These are phyloP conservation scores for Fusarium sp. DNA, from an alignment of 2,329 filamentous ascomycete genomes.

Conservation along the genomic window DNA sequence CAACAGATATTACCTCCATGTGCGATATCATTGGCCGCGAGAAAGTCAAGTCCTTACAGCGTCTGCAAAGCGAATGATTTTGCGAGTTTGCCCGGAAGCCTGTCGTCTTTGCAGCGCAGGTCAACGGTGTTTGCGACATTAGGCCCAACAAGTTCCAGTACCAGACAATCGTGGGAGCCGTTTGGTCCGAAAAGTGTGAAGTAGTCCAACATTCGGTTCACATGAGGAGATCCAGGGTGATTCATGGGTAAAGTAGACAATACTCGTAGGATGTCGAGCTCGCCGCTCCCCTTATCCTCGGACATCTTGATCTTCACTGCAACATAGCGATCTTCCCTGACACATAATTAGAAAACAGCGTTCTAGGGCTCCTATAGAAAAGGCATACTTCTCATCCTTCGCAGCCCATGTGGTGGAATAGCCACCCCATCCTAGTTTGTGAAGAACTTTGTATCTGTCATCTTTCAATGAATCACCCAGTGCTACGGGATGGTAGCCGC, in stretches of 20 bases:
- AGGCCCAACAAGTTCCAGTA: constrained; percentile 20
- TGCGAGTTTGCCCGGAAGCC: constrained; percentile 20
- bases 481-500: too few relatives aligned
- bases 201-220: constrained; percentile 15
- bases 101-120: constrained; percentile 8
- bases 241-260: not conserved
- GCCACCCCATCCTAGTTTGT: constrained; percentile 60
- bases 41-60: constrained; percentile 33
- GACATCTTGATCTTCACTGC: constrained; percentile 32
- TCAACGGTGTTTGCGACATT: constrained; percentile 15
- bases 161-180: constrained; percentile 26
- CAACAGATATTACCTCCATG: too few relatives aligned
- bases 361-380: not conserved
- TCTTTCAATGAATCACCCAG: constrained; percentile 45
- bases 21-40: constrained; percentile 21
- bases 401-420: constrained; percentile 62
- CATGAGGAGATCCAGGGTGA: not conserved
- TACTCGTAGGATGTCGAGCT: constrained; percentile 8
- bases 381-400: constrained; percentile 46
- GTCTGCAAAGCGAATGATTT: constrained; percentile 24
- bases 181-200: constrained; percentile 26
- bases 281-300: not conserved
- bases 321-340: constrained; percentile 18
- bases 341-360: not conserved
- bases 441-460: constrained; percentile 57